These are phyloP conservation scores for Physcomitrellopsis africana DNA, from an alignment of 225 moss, liverwort and hornwort species.

Conservation along the genomic window DNA sequence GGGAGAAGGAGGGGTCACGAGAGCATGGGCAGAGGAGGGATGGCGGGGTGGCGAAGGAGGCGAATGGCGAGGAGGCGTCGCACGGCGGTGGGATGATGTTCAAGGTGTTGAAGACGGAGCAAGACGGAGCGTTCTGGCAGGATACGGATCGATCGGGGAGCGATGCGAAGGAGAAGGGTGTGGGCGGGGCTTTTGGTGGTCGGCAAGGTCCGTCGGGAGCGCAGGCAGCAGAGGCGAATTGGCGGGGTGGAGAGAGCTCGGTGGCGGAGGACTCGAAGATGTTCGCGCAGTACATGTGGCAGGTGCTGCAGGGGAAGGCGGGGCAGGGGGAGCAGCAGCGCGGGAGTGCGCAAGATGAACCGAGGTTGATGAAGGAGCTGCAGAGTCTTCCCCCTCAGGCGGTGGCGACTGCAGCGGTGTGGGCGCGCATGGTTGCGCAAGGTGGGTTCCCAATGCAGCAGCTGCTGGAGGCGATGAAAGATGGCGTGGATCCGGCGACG, in stretches of 20 bases:
- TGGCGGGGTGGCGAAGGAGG: conserved; percentile 22
- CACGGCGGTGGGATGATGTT: conserved; percentile 43
- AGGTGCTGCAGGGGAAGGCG: conserved; percentile 67
- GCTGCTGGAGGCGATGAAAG: conserved; percentile 68
- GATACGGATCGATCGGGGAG: conserved; percentile 50
- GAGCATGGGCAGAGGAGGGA: conserved; percentile 35
- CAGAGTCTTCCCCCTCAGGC: conserved; percentile 63
- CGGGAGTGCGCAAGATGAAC: conserved; percentile 63
- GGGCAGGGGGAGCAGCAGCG: conserved; percentile 57
- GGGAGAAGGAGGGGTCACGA: conserved; percentile 35
- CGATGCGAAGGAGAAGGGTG: conserved; percentile 35
- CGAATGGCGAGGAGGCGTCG: conserved; percentile 17
- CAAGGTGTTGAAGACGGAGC: conserved; percentile 48
- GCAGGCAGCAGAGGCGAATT: conserved; percentile 34
- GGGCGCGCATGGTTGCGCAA: conserved; percentile 65
- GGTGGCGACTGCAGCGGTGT: conserved; percentile 61
- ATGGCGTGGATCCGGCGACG: conserved; percentile 44
- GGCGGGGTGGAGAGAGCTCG: conserved; percentile 53
- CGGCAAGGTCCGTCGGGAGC: conserved; percentile 22
- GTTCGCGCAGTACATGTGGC: conserved; percentile 70
- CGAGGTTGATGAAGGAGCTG: conserved; percentile 67
- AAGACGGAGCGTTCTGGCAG: conserved; percentile 65
- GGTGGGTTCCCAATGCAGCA: conserved; percentile 66
- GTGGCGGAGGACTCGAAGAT: conserved; percentile 68
- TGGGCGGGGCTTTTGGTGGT: conserved; percentile 23